Percentiles rank a stretch among this genome's conserved stretches.
These are phyloP conservation scores for Asterophora parasitica DNA, from an alignment of 768 basidiomycete genomes.

Conservation along the genomic window DNA sequence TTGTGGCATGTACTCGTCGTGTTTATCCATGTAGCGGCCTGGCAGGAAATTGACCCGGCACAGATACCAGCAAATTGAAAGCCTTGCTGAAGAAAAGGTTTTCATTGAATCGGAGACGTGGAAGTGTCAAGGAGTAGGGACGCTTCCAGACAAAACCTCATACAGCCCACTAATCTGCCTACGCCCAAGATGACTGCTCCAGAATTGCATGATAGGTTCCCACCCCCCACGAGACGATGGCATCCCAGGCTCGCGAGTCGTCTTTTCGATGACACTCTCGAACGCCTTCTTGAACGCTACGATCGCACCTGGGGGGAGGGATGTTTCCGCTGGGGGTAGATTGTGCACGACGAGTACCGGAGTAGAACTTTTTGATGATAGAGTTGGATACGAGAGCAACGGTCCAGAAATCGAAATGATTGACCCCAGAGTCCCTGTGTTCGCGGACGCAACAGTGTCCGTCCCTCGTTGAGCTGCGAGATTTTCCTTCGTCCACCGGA, in stretches of 20 bases:
- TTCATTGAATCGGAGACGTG: too few species aligned
- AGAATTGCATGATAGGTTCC: conserved; percentile 83
- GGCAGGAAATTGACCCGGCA: too few species aligned
- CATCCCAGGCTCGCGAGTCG: conserved; percentile 57
- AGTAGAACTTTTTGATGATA: conserved; percentile 47
- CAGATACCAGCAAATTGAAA: too few species aligned
- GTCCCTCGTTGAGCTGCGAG: conserved; percentile 12
- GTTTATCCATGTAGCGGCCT: too few species aligned
- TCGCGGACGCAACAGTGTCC: conserved; percentile 7
- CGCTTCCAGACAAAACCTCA: conserved; percentile 55
- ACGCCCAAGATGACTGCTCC: conserved; percentile 63
- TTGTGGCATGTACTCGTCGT: too few species aligned
- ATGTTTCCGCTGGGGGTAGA: conserved; percentile 37
- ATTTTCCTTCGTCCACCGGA: conserved; percentile 50
- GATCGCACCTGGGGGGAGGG: conserved; percentile 42
- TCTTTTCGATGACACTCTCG: conserved; percentile 41
- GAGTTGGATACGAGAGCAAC: conserved; percentile 73
- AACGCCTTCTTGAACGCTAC: conserved; percentile 61
- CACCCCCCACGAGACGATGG: conserved; percentile 72
- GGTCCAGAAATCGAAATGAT: conserved; percentile 69
- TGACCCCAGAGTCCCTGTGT: conserved; percentile 46
- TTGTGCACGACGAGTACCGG: conserved; percentile 61
- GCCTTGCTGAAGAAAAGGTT: too few species aligned
- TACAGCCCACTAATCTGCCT: conserved; percentile 60
- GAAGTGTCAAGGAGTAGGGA: background rate